Conservation (phyloP, 2,329 filamentous ascomycete genomes). For the Xylaria polymorpha region DNA sequence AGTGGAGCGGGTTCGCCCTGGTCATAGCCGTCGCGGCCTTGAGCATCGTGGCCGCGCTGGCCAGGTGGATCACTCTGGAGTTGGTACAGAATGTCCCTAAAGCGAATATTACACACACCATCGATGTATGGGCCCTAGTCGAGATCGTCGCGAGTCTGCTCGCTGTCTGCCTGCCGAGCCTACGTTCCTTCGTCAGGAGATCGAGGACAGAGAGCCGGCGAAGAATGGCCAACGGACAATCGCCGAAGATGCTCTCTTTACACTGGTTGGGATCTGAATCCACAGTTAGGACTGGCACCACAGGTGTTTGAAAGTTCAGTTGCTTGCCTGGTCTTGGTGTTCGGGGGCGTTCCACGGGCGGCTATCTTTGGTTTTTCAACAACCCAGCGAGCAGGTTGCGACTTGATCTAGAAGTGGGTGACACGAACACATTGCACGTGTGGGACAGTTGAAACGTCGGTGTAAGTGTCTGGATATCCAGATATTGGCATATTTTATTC, state of each 20-base stretch:
- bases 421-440: not conserved
- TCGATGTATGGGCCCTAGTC: slow-evolving; percentile 45
- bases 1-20: slow-evolving; percentile 43
- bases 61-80: slow-evolving; percentile 41
- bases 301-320: slow-evolving; percentile 1
- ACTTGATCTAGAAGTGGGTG: not conserved
- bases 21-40: slow-evolving; percentile 43
- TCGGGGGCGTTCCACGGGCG: slow-evolving; percentile 1
- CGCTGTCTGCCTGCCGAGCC: slow-evolving; percentile 41
- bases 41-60: slow-evolving; percentile 42
- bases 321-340: not conserved
- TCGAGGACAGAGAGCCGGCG: slow-evolving; percentile 26
- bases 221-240: slow-evolving; percentile 14
- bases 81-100: slow-evolving; percentile 41
- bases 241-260: slow-evolving; percentile 13
- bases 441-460: no score
- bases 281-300: slow-evolving; percentile 6
- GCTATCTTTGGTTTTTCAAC: not conserved
- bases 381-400: not conserved
- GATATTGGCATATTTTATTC: slow-evolving; percentile 12
- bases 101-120: slow-evolving; percentile 44
- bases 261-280: slow-evolving; percentile 25
- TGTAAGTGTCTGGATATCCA: slow-evolving; percentile 12
- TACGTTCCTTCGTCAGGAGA: slow-evolving; percentile 41
- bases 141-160: slow-evolving; percentile 44